These are phyloP conservation scores for Mycena galericulata DNA, from an alignment of 768 basidiomycete genomes.

Conservation along the genomic window DNA sequence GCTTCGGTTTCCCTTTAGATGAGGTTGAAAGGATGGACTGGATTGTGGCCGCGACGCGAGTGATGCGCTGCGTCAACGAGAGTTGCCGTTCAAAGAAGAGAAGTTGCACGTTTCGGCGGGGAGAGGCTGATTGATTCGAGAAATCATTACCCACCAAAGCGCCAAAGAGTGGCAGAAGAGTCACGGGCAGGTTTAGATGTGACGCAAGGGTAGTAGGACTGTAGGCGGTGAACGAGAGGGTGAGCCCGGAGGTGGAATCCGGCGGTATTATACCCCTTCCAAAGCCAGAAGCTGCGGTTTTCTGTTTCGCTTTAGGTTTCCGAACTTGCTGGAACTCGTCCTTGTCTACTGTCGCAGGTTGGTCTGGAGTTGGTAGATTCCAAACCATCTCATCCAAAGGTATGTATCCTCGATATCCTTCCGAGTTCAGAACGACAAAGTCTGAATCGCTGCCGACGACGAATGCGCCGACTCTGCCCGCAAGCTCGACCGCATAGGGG, in stretches of 20 bases:
- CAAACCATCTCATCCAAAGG: conserved; percentile 84
- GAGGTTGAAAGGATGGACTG: conserved; percentile 62
- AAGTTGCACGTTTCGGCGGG: conserved; percentile 63
- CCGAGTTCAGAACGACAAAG: conserved; percentile 81
- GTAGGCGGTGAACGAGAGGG: conserved; percentile 69
- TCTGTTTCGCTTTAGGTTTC: conserved; percentile 65
- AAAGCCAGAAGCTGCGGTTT: conserved; percentile 40
- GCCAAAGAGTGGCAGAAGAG: conserved; percentile 81
- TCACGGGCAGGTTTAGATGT: conserved; percentile 74
- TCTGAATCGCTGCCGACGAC: conserved; percentile 87
- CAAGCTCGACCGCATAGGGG: conserved; percentile 87
- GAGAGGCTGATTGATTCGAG: conserved; percentile 62
- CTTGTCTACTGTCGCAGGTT: conserved; percentile 39
- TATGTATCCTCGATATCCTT: conserved; percentile 83
- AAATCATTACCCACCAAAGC: conserved; percentile 88
- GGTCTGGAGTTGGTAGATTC: conserved; percentile 50
- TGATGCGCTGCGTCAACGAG: conserved; percentile 71
- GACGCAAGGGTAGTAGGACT: conserved; percentile 70
- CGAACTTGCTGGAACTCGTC: conserved; percentile 69
- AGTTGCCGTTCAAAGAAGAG: conserved; percentile 77
- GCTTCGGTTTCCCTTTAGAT: conserved; percentile 62
- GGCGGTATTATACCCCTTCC: conserved; percentile 69
- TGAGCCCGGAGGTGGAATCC: conserved; percentile 53
- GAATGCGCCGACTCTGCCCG: conserved; percentile 77
- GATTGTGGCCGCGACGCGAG: conserved; percentile 70